Conservation (phyloP, 495 filamentous ascomycete genomes). For the Venustampulla echinocandica region DNA sequence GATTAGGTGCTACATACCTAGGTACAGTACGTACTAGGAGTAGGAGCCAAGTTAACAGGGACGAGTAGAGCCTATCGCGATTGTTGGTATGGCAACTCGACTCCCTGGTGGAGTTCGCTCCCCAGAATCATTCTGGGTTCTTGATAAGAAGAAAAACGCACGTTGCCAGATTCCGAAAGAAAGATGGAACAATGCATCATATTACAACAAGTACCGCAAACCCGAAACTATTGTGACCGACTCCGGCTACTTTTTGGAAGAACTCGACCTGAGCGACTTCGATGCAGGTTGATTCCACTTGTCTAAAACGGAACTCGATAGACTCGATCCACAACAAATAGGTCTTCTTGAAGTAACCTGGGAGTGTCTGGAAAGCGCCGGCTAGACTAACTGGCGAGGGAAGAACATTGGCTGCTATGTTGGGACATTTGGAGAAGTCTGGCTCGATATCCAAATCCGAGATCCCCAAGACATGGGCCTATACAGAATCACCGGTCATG, state of each 20-base stretch:
- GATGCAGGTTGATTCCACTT: conserved; percentile 53
- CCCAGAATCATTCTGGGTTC: conserved; percentile 1
- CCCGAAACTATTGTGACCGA: conserved; percentile 19
- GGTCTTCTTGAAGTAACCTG: conserved; percentile 45
- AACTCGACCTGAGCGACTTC: conserved; percentile 40
- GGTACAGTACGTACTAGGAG: too few species aligned
- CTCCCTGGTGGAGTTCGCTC: conserved; percentile 10
- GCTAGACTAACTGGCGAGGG: conserved; percentile 23
- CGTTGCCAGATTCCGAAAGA: not conserved
- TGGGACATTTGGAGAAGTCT: conserved; percentile 30
- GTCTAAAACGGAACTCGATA: conserved; percentile 42
- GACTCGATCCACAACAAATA: conserved; percentile 49
- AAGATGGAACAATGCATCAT: conserved; percentile 4
- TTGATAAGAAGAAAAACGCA: not conserved
- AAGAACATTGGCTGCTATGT: conserved; percentile 25
- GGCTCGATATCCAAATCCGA: conserved; percentile 24
- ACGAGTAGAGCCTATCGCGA: conserved; percentile 25
- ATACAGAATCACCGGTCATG: conserved; percentile 14
- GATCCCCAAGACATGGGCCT: conserved; percentile 37
- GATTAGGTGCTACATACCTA: too few species aligned
- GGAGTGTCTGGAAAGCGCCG: conserved; percentile 48
- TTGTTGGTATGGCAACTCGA: conserved; percentile 2
- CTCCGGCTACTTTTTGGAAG: conserved; percentile 37
- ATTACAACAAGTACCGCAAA: not conserved
- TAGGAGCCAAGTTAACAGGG: too few species aligned